Evolutionary conservation across 176 grass and related monocot genomes (phyloP).

Genomic region (Typha latifolia): DNA sequence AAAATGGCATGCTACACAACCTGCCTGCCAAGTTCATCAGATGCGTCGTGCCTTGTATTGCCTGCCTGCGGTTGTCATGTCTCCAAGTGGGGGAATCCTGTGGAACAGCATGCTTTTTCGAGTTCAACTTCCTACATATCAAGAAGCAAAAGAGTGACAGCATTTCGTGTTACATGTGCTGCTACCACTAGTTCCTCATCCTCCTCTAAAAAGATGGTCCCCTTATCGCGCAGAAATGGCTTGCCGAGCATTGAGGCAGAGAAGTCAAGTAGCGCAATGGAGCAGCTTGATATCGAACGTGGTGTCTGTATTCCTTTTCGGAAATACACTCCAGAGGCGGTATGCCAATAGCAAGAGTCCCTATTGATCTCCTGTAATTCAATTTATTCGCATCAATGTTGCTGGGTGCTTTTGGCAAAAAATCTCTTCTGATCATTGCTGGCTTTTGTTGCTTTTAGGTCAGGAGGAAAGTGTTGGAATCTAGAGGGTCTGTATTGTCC

Average conservation of each 20-base stretch:
- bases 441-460: constrained; percentile 40
- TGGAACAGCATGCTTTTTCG: constrained; percentile 3
- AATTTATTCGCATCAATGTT: background rate
- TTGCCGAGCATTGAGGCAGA: constrained; percentile 15
- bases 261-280: constrained; percentile 60
- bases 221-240: constrained; percentile 24
- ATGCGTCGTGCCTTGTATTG: constrained; percentile 9
- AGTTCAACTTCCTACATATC: constrained; percentile 14
- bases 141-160: constrained; percentile 19
- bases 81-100: background rate
- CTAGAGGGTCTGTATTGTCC: constrained; percentile 76
- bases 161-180: constrained; percentile 32
- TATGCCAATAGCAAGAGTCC: constrained; percentile 16
- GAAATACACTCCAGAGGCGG: constrained; percentile 74
- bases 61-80: constrained; percentile 1
- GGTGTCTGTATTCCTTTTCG: constrained; percentile 88
- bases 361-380: background rate
- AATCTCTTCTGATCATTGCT: too few relatives aligned
- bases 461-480: constrained; percentile 81
- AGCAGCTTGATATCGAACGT: constrained; percentile 96
- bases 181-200: constrained; percentile 23
- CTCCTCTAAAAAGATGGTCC: constrained; percentile 25
- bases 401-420: background rate
- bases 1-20: constrained; percentile 69
- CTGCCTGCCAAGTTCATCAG: constrained; percentile 31